Conservation (phyloP, 805 yeast species). For the Wickerhamomyces alni region DNA sequence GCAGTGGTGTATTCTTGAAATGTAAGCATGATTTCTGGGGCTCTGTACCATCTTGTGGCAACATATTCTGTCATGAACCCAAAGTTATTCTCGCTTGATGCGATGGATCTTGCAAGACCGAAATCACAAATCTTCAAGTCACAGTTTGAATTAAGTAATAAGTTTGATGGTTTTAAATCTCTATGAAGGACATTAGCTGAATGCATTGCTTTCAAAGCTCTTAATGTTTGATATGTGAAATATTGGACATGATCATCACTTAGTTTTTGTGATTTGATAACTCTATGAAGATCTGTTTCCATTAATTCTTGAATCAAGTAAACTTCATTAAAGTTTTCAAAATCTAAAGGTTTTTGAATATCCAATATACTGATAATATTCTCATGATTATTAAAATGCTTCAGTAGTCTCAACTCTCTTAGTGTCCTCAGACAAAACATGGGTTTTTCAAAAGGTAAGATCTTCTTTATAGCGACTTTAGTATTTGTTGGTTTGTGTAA, state of each 20-base stretch:
- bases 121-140: slow-evolving; percentile 76
- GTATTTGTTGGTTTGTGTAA: slow-evolving; percentile 53
- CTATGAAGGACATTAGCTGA: slow-evolving; percentile 70
- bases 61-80: slow-evolving; percentile 73
- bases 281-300: slow-evolving; percentile 68
- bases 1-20: slow-evolving; percentile 69
- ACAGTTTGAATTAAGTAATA: slow-evolving; percentile 62
- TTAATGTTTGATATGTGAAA: slow-evolving; percentile 60
- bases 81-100: slow-evolving; percentile 40
- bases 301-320: slow-evolving; percentile 71
- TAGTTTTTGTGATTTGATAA: slow-evolving; percentile 49
- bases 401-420: slow-evolving; percentile 61
- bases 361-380: slow-evolving; percentile 65
- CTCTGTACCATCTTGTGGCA: slow-evolving; percentile 82
- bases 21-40: slow-evolving; percentile 78
- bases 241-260: slow-evolving; percentile 67
- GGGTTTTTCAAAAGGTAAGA: slow-evolving; percentile 62
- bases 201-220: slow-evolving; percentile 68
- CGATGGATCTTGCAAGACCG: slow-evolving; percentile 59
- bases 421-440: slow-evolving; percentile 65
- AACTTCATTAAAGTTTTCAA: slow-evolving; percentile 61
- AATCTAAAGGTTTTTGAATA: slow-evolving; percentile 55
- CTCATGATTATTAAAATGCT: slow-evolving; percentile 62
- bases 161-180: slow-evolving; percentile 71
- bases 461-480: slow-evolving; percentile 72